Conservation (phyloP, 2,329 filamentous ascomycete genomes). For the Claviceps maximensis region DNA sequence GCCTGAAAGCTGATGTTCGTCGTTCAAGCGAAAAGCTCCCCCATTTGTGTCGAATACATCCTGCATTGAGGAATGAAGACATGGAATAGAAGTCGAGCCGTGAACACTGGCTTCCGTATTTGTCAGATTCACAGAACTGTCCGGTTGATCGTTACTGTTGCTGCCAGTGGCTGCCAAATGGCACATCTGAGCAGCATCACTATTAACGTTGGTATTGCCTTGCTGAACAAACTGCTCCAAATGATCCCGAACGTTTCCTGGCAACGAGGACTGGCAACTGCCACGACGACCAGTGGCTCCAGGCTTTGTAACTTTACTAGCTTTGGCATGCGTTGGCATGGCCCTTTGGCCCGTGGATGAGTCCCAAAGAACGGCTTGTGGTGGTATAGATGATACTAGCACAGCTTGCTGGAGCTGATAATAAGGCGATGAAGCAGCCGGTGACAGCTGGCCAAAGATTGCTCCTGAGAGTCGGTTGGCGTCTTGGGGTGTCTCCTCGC, state of each 20-base stretch:
- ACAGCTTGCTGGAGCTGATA: slow-evolving; percentile 5
- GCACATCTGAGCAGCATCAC: slow-evolving; percentile 1
- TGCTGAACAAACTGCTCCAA: slow-evolving; percentile 16
- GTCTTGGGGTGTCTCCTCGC: slow-evolving; percentile 2
- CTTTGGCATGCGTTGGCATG: slow-evolving; percentile 22
- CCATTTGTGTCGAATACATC: not conserved
- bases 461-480: not conserved
- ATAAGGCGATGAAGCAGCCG: slow-evolving; percentile 10
- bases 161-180: not conserved
- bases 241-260: slow-evolving; percentile 16
- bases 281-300: slow-evolving; percentile 9
- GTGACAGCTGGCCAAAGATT: slow-evolving; percentile 7
- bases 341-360: not conserved
- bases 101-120: slow-evolving; percentile 7
- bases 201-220: slow-evolving; percentile 1
- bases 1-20: not conserved
- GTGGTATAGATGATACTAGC: slow-evolving; percentile 1
- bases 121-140: slow-evolving; percentile 6
- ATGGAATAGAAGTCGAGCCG: not conserved
- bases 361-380: slow-evolving; percentile 1
- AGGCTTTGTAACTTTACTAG: slow-evolving; percentile 32
- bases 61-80: not conserved
- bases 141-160: slow-evolving; percentile 1
- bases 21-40: not conserved
- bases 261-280: slow-evolving; percentile 16